Evolutionary conservation across 768 basidiomycete species (phyloP).

Genomic region (Mycena venus): DNA sequence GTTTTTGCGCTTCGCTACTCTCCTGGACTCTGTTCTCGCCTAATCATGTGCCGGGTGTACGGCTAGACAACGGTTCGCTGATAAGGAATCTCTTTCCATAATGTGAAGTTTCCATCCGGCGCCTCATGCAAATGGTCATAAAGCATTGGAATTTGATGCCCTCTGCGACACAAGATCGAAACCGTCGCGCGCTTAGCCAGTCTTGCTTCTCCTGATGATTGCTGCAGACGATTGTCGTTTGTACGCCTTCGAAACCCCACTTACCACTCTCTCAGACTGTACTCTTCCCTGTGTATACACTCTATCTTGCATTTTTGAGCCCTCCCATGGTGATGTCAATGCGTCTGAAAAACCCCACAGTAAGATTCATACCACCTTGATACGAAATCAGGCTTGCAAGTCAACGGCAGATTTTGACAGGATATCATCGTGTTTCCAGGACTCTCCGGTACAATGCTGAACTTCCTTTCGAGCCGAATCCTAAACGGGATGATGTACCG

Average conservation of each 20-base stretch:
- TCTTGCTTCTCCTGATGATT: not conserved
- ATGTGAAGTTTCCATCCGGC: not conserved
- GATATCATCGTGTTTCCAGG: not conserved
- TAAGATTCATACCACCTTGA: not conserved
- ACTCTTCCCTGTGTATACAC: not conserved
- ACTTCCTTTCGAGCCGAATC: not conserved
- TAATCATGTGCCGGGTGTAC: not conserved
- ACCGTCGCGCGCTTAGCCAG: not conserved
- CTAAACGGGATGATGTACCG: not conserved
- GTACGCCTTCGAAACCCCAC: not conserved
- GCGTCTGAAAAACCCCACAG: not conserved
- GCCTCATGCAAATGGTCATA: not conserved
- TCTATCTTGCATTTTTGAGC: not conserved
- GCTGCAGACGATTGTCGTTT: not conserved
- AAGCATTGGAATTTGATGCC: too few relatives aligned
- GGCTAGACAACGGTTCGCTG: not conserved
- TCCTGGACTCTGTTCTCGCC: not conserved
- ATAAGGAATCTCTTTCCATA: not conserved
- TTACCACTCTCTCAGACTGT: not conserved
- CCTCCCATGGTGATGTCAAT: not conserved
- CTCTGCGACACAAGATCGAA: too few relatives aligned
- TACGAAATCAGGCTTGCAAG: not conserved
- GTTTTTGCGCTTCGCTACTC: not conserved
- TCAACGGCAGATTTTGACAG: not conserved
- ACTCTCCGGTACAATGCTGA: not conserved